Percentiles rank a stretch among this genome's conserved stretches.
These are phyloP conservation scores for Pulveroboletus sp. DNA, from an alignment of 768 basidiomycete species.

Conservation along the genomic window DNA sequence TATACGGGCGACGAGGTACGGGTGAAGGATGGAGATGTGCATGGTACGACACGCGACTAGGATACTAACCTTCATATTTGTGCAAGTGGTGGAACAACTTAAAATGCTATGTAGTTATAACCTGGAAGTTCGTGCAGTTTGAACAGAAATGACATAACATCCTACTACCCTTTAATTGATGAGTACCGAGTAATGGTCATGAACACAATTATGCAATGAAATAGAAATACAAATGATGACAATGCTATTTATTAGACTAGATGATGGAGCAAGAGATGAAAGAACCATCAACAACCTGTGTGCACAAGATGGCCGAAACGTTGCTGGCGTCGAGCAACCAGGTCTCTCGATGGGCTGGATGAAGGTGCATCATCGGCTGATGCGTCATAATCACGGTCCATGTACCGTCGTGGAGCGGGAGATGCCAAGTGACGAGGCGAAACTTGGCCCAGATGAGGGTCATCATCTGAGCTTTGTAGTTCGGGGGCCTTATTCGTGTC, in stretches of 20 bases:
- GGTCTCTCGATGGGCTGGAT: conserved; percentile 46
- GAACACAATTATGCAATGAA: conserved; percentile 20
- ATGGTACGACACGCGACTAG: too few species aligned
- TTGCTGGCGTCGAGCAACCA: conserved; percentile 38
- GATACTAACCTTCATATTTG: too few species aligned
- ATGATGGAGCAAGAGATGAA: conserved; percentile 15
- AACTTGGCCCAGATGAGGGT: conserved; percentile 58
- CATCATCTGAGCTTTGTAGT: conserved; percentile 55
- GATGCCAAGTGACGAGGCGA: conserved; percentile 69
- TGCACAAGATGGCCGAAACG: conserved; percentile 23
- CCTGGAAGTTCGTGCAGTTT: too few species aligned
- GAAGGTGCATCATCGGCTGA: conserved; percentile 48
- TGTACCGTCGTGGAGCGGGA: conserved; percentile 45
- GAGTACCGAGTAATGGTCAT: conserved; percentile 8
- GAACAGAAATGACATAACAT: too few species aligned
- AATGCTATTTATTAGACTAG: conserved; percentile 12
- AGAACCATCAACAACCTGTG: conserved; percentile 5
- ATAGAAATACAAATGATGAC: conserved; percentile 26
- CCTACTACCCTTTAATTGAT: conserved; percentile 6
- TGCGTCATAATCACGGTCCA: conserved; percentile 33
- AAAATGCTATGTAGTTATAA: too few species aligned
- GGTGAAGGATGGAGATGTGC: too few species aligned
- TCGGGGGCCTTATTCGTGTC: background rate
- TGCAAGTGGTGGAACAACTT: too few species aligned
- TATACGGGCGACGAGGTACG: too few species aligned